Conservation (phyloP, 768 basidiomycete species). For the Leucocoprinus birnbaumii region DNA sequence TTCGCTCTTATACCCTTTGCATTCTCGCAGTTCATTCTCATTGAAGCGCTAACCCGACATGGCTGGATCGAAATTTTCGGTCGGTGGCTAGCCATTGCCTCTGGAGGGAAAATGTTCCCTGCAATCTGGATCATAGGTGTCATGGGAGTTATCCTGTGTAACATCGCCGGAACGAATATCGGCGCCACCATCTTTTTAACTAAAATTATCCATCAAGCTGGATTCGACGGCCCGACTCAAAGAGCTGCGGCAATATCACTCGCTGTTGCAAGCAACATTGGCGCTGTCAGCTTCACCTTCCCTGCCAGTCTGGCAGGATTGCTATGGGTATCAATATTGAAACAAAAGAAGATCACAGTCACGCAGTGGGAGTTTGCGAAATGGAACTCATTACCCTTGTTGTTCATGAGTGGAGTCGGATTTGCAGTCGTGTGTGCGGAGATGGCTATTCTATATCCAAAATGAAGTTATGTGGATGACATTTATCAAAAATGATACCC, state of each 20-base stretch:
- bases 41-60: slow-evolving; percentile 74
- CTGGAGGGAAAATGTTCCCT: slow-evolving; percentile 38
- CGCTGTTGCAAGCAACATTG: slow-evolving; percentile 86
- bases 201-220: slow-evolving; percentile 58
- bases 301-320: slow-evolving; percentile 87
- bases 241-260: slow-evolving; percentile 69
- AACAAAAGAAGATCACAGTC: slow-evolving; percentile 68
- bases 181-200: slow-evolving; percentile 89
- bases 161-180: slow-evolving; percentile 86
- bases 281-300: slow-evolving; percentile 88
- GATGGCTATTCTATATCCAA: slow-evolving; percentile 48
- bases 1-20: slow-evolving; percentile 87
- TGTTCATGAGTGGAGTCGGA: slow-evolving; percentile 63
- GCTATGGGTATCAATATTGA: slow-evolving; percentile 75
- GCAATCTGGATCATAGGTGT: slow-evolving; percentile 69
- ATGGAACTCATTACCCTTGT: slow-evolving; percentile 68
- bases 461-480: background rate
- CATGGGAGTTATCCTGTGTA: slow-evolving; percentile 73
- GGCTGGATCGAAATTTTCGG: slow-evolving; percentile 91
- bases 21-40: slow-evolving; percentile 92
- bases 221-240: slow-evolving; percentile 29
- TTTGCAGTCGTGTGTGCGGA: slow-evolving; percentile 74
- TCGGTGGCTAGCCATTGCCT: slow-evolving; percentile 53
- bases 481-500: background rate
- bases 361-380: slow-evolving; percentile 61